Evolutionary conservation across 2,329 filamentous ascomycete species (phyloP).

Genomic region (Arthroderma uncinatum): DNA sequence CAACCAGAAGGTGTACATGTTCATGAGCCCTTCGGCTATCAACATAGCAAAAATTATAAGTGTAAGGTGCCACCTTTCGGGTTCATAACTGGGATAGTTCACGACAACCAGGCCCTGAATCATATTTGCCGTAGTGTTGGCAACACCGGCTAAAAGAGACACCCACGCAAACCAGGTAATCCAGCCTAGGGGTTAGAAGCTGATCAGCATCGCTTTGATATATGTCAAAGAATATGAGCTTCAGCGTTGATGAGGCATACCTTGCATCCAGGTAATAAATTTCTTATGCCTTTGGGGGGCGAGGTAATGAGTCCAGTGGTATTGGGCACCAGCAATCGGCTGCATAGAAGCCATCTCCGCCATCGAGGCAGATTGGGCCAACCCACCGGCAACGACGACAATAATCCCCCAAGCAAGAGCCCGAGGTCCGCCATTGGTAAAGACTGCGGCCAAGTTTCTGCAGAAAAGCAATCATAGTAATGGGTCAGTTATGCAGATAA

Average conservation of each 20-base stretch:
- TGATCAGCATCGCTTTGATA: constrained; percentile 12
- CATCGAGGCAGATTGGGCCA: constrained; percentile 26
- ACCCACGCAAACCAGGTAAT: constrained; percentile 36
- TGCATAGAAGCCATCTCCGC: constrained; percentile 34
- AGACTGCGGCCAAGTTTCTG: constrained; percentile 26
- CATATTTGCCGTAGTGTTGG: constrained; percentile 27
- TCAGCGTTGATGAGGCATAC: constrained; percentile 4
- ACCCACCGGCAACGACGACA: constrained; percentile 22
- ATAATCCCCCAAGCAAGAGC: constrained; percentile 25
- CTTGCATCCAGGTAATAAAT: constrained; percentile 28
- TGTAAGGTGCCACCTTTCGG: constrained; percentile 30
- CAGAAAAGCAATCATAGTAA: neutral
- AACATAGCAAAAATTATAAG: constrained; percentile 32
- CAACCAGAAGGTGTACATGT: constrained; percentile 28
- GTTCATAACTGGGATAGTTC: constrained; percentile 25
- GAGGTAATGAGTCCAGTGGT: constrained; percentile 33
- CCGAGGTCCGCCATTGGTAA: constrained; percentile 27
- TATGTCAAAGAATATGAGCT: neutral
- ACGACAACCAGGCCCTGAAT: constrained; percentile 26
- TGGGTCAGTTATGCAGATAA: constrained; percentile 3
- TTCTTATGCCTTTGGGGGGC: constrained; percentile 21
- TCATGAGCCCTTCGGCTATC: constrained; percentile 22
- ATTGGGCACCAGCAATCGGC: constrained; percentile 34
- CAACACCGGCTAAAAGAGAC: constrained; percentile 24
- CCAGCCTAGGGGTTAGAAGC: constrained; percentile 24